Evolutionary conservation across 2,329 filamentous ascomycete species (phyloP).

Genomic region (Lasiodiplodia citricola): DNA sequence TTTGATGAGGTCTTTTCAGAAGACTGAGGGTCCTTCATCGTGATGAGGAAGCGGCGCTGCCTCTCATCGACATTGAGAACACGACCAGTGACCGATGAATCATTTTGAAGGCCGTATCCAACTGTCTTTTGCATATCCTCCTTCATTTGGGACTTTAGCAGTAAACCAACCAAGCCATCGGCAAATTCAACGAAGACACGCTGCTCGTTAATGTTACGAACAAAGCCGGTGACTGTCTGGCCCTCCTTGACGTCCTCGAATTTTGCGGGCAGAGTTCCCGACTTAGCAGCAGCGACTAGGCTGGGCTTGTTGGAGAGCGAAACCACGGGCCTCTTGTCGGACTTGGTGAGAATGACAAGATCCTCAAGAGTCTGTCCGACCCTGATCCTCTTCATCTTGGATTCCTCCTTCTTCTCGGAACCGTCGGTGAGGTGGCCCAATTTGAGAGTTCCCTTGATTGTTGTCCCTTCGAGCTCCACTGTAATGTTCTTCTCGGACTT

Average conservation of each 20-base stretch:
- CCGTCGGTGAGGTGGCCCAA: conserved; percentile 85
- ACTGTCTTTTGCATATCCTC: conserved; percentile 70
- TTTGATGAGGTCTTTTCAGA: conserved; percentile 41
- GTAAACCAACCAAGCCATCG: conserved; percentile 74
- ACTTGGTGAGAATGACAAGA: conserved; percentile 85
- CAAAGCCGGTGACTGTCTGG: conserved; percentile 74
- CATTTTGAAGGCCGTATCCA: conserved; percentile 78
- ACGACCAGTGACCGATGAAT: conserved; percentile 75
- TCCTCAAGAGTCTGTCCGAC: conserved; percentile 83
- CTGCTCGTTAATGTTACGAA: conserved; percentile 76
- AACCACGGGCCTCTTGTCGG: conserved; percentile 76
- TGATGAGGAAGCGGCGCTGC: conserved; percentile 71
- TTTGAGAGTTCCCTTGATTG: conserved; percentile 78
- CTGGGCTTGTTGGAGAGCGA: conserved; percentile 82
- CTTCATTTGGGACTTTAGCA: conserved; percentile 79
- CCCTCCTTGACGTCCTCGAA: conserved; percentile 76
- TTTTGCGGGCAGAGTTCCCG: conserved; percentile 71
- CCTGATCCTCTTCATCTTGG: conserved; percentile 78
- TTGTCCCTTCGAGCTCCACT: conserved; percentile 74
- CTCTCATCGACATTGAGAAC: conserved; percentile 75
- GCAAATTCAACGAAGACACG: conserved; percentile 90
- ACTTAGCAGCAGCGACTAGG: conserved; percentile 75
- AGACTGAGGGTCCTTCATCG: conserved; percentile 58
- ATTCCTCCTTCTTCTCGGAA: conserved; percentile 76
- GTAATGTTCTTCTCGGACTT: conserved; percentile 54